A percentile compares a stretch with the other conserved stretches of the same genome.
Conservation (phyloP, 257 asterid species). For the Striga asiatica region DNA sequence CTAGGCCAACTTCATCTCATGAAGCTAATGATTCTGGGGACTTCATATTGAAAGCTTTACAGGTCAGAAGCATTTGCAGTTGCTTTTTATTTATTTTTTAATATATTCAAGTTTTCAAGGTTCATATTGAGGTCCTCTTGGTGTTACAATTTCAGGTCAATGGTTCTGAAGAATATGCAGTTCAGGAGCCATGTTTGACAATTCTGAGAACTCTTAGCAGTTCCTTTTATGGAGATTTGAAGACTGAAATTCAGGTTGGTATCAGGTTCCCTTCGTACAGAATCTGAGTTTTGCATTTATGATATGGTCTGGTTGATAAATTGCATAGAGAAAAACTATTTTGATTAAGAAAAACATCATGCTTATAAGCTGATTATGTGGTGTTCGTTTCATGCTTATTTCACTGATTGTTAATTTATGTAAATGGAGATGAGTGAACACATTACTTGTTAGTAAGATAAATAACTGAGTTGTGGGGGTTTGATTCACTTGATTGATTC, state of each 20-base stretch:
- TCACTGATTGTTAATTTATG: slow-evolving; percentile 5
- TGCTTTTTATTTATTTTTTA: neutral
- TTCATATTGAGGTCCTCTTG: slow-evolving; percentile 7
- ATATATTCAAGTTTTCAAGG: neutral
- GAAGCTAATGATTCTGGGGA: slow-evolving; percentile 27
- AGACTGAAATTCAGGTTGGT: slow-evolving; percentile 60
- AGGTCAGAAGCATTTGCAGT: slow-evolving; percentile 34
- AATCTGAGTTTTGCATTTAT: slow-evolving; percentile 1
- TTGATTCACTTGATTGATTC: neutral
- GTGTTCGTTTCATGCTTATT: neutral
- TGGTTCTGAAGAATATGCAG: slow-evolving; percentile 39
- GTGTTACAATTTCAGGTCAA: slow-evolving; percentile 33
- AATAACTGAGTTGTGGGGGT: neutral
- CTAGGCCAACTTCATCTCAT: slow-evolving; percentile 29
- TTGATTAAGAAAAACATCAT: neutral
- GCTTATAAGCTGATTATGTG: neutral
- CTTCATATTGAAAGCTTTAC: slow-evolving; percentile 45
- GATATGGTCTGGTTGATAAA: neutral
- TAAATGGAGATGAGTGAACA: neutral
- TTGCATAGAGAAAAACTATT: neutral
- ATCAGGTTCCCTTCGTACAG: slow-evolving; percentile 7
- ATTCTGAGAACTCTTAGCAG: slow-evolving; percentile 56
- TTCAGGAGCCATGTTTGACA: slow-evolving; percentile 60
- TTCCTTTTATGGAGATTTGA: slow-evolving; percentile 42
- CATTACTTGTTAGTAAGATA: neutral